These are phyloP conservation scores for Fusarium clavum DNA, from an alignment of 2,329 filamentous ascomycete species.

Conservation along the genomic window DNA sequence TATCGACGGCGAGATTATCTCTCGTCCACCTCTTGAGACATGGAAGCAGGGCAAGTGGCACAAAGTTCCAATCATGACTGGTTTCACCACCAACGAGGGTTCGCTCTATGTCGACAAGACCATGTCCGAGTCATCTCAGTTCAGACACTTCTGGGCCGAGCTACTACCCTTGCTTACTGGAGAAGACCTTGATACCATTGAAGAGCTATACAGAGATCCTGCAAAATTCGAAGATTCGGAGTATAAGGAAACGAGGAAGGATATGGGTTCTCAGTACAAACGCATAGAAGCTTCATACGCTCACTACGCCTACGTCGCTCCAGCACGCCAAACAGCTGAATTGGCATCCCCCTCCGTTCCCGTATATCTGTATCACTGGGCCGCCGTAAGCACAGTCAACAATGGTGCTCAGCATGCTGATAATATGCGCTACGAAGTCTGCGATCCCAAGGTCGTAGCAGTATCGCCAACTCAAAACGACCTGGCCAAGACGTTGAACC, in stretches of 20 bases:
- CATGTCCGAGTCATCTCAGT: slow-evolving; percentile 61
- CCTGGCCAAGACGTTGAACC: slow-evolving; percentile 57
- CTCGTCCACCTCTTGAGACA: slow-evolving; percentile 66
- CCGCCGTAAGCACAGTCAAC: slow-evolving; percentile 56
- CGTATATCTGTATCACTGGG: slow-evolving; percentile 54
- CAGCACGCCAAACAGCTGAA: slow-evolving; percentile 62
- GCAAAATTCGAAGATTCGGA: slow-evolving; percentile 33
- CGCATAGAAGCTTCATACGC: slow-evolving; percentile 66
- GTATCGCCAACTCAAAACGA: slow-evolving; percentile 56
- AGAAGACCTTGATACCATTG: slow-evolving; percentile 65
- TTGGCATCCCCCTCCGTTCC: slow-evolving; percentile 32
- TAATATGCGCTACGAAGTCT: slow-evolving; percentile 61
- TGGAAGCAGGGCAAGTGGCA: slow-evolving; percentile 57
- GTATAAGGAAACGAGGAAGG: slow-evolving; percentile 54
- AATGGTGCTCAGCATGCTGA: slow-evolving; percentile 61
- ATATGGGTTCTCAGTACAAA: slow-evolving; percentile 64
- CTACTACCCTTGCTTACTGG: slow-evolving; percentile 68
- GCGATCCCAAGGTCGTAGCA: slow-evolving; percentile 49
- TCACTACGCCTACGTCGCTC: slow-evolving; percentile 65
- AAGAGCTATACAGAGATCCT: slow-evolving; percentile 71
- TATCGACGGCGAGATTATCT: slow-evolving; percentile 70
- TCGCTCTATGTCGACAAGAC: slow-evolving; percentile 69
- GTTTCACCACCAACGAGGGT: slow-evolving; percentile 77
- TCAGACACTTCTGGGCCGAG: slow-evolving; percentile 68
- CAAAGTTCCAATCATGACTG: slow-evolving; percentile 67